Evolutionary conservation across 768 basidiomycete genomes (phyloP), one percentile per base, ranked within the genome.

Genomic region (Suillus americanus): DNA sequence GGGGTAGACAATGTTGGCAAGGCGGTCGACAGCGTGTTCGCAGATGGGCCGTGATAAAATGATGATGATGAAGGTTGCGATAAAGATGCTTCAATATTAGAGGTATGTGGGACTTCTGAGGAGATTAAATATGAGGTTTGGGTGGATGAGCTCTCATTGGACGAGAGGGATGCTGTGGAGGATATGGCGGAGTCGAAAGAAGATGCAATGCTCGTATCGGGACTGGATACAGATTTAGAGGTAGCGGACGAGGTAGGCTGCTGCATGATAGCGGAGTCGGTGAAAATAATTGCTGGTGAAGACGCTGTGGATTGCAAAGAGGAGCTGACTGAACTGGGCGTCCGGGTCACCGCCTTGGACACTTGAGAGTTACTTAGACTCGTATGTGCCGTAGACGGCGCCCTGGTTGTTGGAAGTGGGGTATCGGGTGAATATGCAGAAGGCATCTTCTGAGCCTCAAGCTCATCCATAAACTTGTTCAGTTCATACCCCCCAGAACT

Each of bases 11-110:
- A 28, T 20, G 57, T 20, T 8, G 25, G 3, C 3, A 25, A 25
- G 23, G 56, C 56, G 10, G 23, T 40, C 16, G 3, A 57, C 18
- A 5, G 62, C 40, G 5, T 61, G 54, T 46, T 66, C 10, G 63
- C 41, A 38, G 66, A 67, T 41, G 64, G 67, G 38, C 51, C 54
- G 2, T 25, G 20, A 0, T 67, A 40, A 20, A 59, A 38, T 57
- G 20, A 41, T 30, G 23, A 38, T 25, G 37, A 16, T 28, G 53
- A 20, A 41, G 57, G 40, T 41, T 59, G 57, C 12, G 40, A 20
- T 59, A 59, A 41, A 59, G 40, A 59, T 41, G 28, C 28, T 41
- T 41, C 25, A 10, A 59, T 20, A 41, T 13, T 41, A 30, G 57
- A 41, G 18, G 25, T 59, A n/a, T 59, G 25, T 20, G 57, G 18